Evolutionary conservation across 768 basidiomycete genomes (phyloP), one percentile per base, ranked within the genome.

Genomic region (Termitomyces heimii): DNA sequence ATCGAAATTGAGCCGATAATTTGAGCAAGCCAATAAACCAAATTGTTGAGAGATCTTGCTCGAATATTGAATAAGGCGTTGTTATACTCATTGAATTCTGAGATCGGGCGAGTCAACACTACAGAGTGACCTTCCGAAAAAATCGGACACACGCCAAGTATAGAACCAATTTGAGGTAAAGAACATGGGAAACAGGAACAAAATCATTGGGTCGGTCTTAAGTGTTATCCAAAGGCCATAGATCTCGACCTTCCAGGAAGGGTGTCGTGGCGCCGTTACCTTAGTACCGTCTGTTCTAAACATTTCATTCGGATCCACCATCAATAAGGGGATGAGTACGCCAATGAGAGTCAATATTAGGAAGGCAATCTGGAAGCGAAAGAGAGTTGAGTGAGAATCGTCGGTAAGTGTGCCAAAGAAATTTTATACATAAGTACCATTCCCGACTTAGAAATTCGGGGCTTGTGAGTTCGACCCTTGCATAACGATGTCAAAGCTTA

Each of bases 151-250:
- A 89, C 88, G 89, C 88, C 88, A 92, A 2, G 89, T 86, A 66
- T 91, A 91, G 72, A 91, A 91, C 81, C 87, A 92, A 68, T 92
- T 92, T 42, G 85, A 87, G 8, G 87, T 82, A 54, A 91, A 82
- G 71, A 92, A 92, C 85, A 92, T 88, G 13, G 91, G 92, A 75
- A 93, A 89, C 20, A 92, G 78, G 4, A 90, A 72, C 16, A 92
- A 58, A 63, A 94, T 82, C 71, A 78, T 75, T 0, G 88, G 88
- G 64, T 93, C 91, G 13, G 80, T 85, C 55, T 73, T 78, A 44
- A 94, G 73, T 2, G 86, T 81, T 46, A 86, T 62, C 71, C 79
- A 90, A 22, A 93, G 79, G 12, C 85, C 85, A 59, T 77, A 76
- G 53, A 93, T 72, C 67, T 93, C 91, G 20, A 79, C 77, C 65